Percentiles rank a stretch among this genome's conserved stretches.
Conservation (phyloP, 2,329 filamentous ascomycete genomes). For the Colletotrichum godetiae region DNA sequence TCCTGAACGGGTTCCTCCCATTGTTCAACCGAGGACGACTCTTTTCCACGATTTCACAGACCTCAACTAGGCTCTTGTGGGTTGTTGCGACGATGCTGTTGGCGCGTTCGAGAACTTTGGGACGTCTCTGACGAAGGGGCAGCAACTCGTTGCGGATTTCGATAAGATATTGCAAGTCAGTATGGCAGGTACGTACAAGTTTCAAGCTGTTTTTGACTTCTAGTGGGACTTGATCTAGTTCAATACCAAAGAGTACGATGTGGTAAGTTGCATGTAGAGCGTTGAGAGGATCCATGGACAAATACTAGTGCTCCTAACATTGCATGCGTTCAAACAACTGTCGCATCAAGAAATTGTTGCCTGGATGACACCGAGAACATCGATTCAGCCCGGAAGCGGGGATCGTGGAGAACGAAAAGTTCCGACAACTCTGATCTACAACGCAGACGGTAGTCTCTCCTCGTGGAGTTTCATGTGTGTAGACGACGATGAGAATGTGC, state of each 20-base stretch:
- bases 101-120: slow-evolving; percentile 42
- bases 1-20: slow-evolving; percentile 37
- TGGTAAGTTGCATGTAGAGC: slow-evolving; percentile 24
- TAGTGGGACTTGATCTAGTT: slow-evolving; percentile 41
- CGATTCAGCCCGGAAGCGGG: slow-evolving; percentile 62
- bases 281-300: slow-evolving; percentile 11
- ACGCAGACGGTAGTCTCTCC: slow-evolving; percentile 51
- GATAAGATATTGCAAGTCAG: slow-evolving; percentile 47
- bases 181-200: slow-evolving; percentile 45
- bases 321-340: background rate
- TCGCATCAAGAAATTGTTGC: slow-evolving; percentile 29
- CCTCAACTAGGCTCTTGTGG: slow-evolving; percentile 41
- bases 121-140: slow-evolving; percentile 38
- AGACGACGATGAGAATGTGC: slow-evolving; percentile 54
- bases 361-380: slow-evolving; percentile 49
- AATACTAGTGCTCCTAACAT: background rate
- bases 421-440: slow-evolving; percentile 62
- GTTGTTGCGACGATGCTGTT: slow-evolving; percentile 44
- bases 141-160: slow-evolving; percentile 44
- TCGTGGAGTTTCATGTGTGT: slow-evolving; percentile 66
- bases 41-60: slow-evolving; percentile 44
- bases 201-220: slow-evolving; percentile 44
- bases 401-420: slow-evolving; percentile 67
- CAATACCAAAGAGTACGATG: slow-evolving; percentile 35
- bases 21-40: slow-evolving; percentile 39